These are phyloP conservation scores for Metschnikowia similis DNA, from an alignment of 805 yeast genomes.

Conservation along the genomic window DNA sequence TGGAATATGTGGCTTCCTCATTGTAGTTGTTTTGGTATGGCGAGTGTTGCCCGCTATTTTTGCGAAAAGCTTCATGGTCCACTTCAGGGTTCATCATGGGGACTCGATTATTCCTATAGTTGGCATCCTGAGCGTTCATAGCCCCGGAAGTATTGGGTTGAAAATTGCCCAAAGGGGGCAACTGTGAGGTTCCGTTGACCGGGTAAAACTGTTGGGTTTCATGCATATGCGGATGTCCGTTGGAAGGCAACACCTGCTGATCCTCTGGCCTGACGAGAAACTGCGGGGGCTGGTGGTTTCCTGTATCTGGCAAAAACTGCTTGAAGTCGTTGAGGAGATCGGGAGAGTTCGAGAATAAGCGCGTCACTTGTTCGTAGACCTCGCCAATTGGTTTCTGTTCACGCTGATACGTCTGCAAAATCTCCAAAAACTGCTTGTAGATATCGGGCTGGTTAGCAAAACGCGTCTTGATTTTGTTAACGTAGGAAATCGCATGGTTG, in stretches of 20 bases:
- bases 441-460: conserved; percentile 93
- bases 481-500: conserved; percentile 95
- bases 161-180: conserved; percentile 88
- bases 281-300: conserved; percentile 34
- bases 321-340: conserved; percentile 92
- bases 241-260: conserved; percentile 17
- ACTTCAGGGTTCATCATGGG: conserved; percentile 5
- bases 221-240: conserved; percentile 8
- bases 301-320: conserved; percentile 86
- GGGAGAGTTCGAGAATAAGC: conserved; percentile 86
- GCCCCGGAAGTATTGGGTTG: conserved; percentile 55
- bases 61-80: conserved; percentile 8
- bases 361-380: conserved; percentile 90
- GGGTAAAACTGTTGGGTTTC: conserved; percentile 15
- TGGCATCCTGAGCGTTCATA: conserved; percentile 27
- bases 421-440: conserved; percentile 90
- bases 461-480: conserved; percentile 91
- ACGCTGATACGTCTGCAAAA: conserved; percentile 91
- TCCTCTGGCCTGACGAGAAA: conserved; percentile 19
- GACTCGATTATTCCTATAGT: conserved; percentile 12
- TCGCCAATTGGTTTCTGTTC: conserved; percentile 94
- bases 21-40: conserved; percentile 30
- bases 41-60: conserved; percentile 23
- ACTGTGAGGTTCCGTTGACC: conserved; percentile 38
- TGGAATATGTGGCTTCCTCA: conserved; percentile 48